These are phyloP conservation scores for Trichoderma sp. DNA, from an alignment of 2,329 filamentous ascomycete species.

Conservation along the genomic window DNA sequence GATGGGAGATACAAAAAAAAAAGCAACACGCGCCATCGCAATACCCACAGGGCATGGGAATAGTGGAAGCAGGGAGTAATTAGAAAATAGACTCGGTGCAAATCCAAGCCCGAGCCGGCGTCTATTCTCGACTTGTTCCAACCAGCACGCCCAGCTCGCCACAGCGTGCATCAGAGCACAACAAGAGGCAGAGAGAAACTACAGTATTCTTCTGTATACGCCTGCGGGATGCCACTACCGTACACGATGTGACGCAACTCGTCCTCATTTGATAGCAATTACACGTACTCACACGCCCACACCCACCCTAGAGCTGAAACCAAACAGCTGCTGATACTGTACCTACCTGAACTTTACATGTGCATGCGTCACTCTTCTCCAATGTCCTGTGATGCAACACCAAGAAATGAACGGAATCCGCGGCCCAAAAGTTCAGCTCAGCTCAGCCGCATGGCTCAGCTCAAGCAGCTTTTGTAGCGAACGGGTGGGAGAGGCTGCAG, in stretches of 20 bases:
- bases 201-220: not conserved
- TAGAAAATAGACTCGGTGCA: not conserved
- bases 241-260: not conserved
- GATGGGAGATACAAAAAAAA: not conserved
- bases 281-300: not conserved
- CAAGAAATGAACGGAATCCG: not conserved
- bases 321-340: not conserved
- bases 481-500: not conserved
- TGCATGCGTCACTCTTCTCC: not conserved
- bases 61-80: no score
- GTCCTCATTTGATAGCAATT: not conserved
- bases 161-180: not conserved
- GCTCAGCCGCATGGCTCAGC: not conserved
- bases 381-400: not conserved
- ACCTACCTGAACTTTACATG: not conserved
- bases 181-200: not conserved
- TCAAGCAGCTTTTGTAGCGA: not conserved
- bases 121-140: not conserved
- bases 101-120: not conserved
- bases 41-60: not conserved
- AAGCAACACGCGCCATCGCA: not conserved
- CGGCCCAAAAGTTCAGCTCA: not conserved
- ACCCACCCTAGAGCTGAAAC: not conserved
- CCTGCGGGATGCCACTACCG: not conserved
- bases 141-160: not conserved